Evolutionary conservation across 1,284 basidiomycete species (phyloP).

Genomic region (Hortiboletus rubellus): DNA sequence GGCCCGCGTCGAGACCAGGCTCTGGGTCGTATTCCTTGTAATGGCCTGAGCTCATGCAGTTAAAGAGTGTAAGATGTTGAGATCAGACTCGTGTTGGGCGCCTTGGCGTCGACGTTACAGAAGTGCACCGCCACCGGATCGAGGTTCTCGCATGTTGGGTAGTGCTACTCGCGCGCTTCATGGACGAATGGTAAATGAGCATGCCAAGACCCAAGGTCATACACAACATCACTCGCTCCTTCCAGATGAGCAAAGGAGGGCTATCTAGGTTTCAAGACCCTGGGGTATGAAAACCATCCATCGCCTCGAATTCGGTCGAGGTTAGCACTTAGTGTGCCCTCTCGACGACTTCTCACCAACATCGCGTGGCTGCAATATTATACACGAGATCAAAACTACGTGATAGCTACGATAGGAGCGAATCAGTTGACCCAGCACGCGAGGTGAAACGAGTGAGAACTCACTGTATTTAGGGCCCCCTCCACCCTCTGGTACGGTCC

Average conservation of each 20-base stretch:
- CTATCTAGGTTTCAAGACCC: too few relatives aligned
- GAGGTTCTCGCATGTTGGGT: too few relatives aligned
- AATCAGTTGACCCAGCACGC: background rate
- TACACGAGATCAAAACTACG: conserved; percentile 6
- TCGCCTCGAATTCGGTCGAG: too few relatives aligned
- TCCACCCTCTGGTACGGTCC: conserved; percentile 92
- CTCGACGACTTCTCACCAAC: too few relatives aligned
- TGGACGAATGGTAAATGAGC: too few relatives aligned
- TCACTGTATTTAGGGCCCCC: conserved; percentile 87
- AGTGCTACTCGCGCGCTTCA: too few relatives aligned
- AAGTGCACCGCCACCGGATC: background rate
- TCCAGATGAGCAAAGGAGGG: too few relatives aligned
- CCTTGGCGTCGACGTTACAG: background rate
- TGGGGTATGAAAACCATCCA: too few relatives aligned
- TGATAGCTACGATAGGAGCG: conserved; percentile 11
- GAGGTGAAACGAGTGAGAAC: background rate
- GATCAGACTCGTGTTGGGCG: too few relatives aligned
- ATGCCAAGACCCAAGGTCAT: too few relatives aligned
- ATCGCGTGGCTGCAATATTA: background rate
- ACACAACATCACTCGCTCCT: too few relatives aligned
- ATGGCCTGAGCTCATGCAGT: conserved; percentile 7
- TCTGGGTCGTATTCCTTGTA: conserved; percentile 28
- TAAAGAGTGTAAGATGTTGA: background rate
- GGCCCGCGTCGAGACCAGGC: conserved; percentile 11
- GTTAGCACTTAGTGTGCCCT: too few relatives aligned